phyloP scores from a whole-genome alignment of 768 basidiomycete species.

The Tylopilus balloui region DNA sequence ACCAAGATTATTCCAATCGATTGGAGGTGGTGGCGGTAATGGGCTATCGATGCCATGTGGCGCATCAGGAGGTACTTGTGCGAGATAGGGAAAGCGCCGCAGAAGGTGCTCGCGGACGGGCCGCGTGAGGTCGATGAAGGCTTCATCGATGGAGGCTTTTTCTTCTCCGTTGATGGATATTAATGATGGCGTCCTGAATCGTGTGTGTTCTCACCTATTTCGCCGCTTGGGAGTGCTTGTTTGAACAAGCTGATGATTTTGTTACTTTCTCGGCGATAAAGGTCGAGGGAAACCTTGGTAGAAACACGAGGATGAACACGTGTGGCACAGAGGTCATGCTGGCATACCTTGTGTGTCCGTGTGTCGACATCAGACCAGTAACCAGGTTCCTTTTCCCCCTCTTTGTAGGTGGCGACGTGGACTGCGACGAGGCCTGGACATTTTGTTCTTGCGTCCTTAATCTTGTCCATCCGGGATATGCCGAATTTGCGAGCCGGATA shows the following conservation, averaged over 20 bases:
- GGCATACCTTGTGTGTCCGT: constrained; percentile 80
- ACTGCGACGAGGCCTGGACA: constrained; percentile 84
- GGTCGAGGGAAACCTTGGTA: constrained; percentile 80
- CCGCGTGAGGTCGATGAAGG: constrained; percentile 86
- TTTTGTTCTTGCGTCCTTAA: constrained; percentile 75
- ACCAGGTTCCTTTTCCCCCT: constrained; percentile 80
- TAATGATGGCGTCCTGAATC: not conserved
- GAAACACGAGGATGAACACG: no score
- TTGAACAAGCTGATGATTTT: constrained; percentile 85
- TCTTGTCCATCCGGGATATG: constrained; percentile 86
- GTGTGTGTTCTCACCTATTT: constrained; percentile 58
- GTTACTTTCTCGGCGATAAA: constrained; percentile 84
- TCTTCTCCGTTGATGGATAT: constrained; percentile 54
- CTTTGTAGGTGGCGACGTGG: constrained; percentile 93
- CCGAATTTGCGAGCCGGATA: constrained; percentile 92
- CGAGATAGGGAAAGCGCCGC: constrained; percentile 71
- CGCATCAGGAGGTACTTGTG: constrained; percentile 61
- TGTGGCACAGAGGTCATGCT: not conserved
- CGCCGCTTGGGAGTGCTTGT: constrained; percentile 69
- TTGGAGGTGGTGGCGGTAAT: constrained; percentile 65
- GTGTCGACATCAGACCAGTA: constrained; percentile 92
- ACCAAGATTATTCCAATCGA: constrained; percentile 59
- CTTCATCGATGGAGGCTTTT: constrained; percentile 97
- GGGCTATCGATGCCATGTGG: constrained; percentile 70
- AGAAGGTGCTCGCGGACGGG: constrained; percentile 76